Evolutionary conservation across 163 green algal genomes (phyloP).

Genomic region (Botryococcus braunii): DNA sequence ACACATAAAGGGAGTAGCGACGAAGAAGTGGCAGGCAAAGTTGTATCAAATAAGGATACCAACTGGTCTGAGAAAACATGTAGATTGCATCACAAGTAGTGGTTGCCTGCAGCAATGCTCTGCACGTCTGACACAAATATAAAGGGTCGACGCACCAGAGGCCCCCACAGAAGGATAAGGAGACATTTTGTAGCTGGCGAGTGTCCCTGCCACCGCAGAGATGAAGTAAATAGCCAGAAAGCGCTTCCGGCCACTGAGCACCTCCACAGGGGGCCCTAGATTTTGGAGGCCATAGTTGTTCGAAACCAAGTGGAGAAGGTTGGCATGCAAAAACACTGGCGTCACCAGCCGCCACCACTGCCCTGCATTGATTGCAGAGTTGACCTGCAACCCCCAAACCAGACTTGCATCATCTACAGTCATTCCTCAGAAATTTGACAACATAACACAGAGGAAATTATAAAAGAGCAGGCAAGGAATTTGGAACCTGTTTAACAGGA

Average conservation of each 20-base stretch:
- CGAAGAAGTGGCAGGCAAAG: too few species aligned
- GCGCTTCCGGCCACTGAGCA: constrained; percentile 33
- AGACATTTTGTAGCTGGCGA: constrained; percentile 49
- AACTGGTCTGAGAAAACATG: too few species aligned
- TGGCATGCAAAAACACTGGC: constrained; percentile 61
- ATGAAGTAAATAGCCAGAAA: constrained; percentile 56
- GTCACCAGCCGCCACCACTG: constrained; percentile 73
- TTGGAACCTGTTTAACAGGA: background rate
- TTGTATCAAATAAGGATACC: too few species aligned
- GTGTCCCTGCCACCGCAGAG: constrained; percentile 41
- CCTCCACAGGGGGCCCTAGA: constrained; percentile 61
- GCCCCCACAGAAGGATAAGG: constrained; percentile 47
- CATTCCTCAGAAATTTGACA: background rate
- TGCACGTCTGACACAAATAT: too few species aligned
- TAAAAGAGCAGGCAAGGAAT: background rate
- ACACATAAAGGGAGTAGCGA: too few species aligned
- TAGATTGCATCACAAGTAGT: too few species aligned
- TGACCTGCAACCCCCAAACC: constrained; percentile 31
- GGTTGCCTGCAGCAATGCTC: too few species aligned
- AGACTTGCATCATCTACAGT: background rate
- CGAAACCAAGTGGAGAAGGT: constrained; percentile 57
- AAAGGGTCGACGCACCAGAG: too few species aligned
- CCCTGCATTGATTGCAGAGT: constrained; percentile 51
- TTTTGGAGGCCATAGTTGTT: constrained; percentile 65
- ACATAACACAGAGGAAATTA: background rate